These are phyloP conservation scores for Nephelium lappaceum DNA, from an alignment of 345 rosid species.

Conservation along the genomic window DNA sequence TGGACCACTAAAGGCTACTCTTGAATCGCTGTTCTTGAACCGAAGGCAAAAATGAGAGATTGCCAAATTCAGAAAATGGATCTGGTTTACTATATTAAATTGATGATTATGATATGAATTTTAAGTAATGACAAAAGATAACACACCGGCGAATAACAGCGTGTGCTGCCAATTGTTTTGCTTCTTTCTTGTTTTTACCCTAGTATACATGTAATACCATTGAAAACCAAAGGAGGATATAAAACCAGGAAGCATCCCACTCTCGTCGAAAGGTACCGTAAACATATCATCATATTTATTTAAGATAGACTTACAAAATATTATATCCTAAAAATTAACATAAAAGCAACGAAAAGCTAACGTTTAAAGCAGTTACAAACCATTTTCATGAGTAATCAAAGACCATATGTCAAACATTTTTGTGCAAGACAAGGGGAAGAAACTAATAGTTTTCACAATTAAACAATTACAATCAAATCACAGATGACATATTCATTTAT, in stretches of 20 bases:
- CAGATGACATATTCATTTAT: neutral
- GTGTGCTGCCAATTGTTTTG: slow-evolving; percentile 54
- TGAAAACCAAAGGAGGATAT: slow-evolving; percentile 34
- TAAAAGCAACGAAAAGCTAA: neutral
- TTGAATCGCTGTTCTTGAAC: too few species aligned
- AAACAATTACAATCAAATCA: neutral
- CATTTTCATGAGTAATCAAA: neutral
- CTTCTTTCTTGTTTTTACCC: slow-evolving; percentile 51
- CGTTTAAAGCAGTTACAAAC: neutral
- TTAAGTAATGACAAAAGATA: slow-evolving; percentile 1
- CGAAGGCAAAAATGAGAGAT: too few species aligned
- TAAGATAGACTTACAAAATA: too few species aligned
- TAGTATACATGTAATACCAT: slow-evolving; percentile 33
- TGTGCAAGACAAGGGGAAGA: neutral
- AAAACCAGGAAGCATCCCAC: slow-evolving; percentile 31
- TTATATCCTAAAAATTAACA: slow-evolving; percentile 14
- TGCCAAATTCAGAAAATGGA: too few species aligned
- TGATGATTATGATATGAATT: too few species aligned
- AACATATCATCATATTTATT: too few species aligned
- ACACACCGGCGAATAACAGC: slow-evolving; percentile 41
- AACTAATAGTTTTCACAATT: neutral
- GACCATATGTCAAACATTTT: neutral
- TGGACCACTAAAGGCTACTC: too few species aligned
- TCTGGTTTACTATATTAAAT: too few species aligned
- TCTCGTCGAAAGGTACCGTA: slow-evolving; percentile 27